A percentile compares a stretch with the other conserved stretches of the same genome.
phyloP scores from a whole-genome alignment of 2,329 filamentous ascomycete species.

The Talaromyces sp. region DNA sequence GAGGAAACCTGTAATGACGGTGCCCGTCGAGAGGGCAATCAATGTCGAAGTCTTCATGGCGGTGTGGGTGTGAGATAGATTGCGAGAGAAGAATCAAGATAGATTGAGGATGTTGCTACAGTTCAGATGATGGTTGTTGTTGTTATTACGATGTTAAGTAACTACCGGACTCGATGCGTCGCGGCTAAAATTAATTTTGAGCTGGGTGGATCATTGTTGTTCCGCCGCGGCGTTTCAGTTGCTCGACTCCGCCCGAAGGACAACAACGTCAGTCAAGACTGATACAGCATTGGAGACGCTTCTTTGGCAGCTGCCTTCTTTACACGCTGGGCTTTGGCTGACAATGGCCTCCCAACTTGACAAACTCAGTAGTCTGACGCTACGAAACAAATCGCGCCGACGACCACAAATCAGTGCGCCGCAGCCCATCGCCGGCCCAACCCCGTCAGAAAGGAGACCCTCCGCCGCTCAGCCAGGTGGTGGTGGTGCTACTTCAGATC shows the following conservation, averaged over 20 bases:
- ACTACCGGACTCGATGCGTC: not conserved
- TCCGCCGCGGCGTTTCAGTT: slow-evolving; percentile 35
- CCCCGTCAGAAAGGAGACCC: slow-evolving; percentile 36
- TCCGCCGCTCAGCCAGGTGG: slow-evolving; percentile 43
- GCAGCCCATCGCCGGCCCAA: slow-evolving; percentile 51
- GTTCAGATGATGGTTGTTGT: not conserved
- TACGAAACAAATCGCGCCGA: slow-evolving; percentile 54
- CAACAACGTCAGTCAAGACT: not conserved
- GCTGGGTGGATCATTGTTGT: slow-evolving; percentile 33
- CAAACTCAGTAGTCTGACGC: slow-evolving; percentile 53
- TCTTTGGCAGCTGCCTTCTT: not conserved
- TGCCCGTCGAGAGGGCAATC: slow-evolving; percentile 57
- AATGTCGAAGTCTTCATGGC: slow-evolving; percentile 56
- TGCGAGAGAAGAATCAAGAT: not conserved
- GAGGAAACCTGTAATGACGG: slow-evolving; percentile 56
- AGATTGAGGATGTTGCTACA: not conserved
- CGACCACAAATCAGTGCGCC: slow-evolving; percentile 59
- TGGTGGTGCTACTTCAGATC: slow-evolving; percentile 63
- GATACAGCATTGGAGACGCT: not conserved
- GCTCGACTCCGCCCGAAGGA: slow-evolving; percentile 17
- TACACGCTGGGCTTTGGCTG: not conserved
- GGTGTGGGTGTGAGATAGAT: slow-evolving; percentile 17
- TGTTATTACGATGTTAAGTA: not conserved
- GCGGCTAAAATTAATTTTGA: slow-evolving; percentile 20
- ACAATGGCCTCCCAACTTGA: slow-evolving; percentile 14